phyloP scores from a whole-genome alignment of 2,329 filamentous ascomycete species.

The Aureobasidium musti region DNA sequence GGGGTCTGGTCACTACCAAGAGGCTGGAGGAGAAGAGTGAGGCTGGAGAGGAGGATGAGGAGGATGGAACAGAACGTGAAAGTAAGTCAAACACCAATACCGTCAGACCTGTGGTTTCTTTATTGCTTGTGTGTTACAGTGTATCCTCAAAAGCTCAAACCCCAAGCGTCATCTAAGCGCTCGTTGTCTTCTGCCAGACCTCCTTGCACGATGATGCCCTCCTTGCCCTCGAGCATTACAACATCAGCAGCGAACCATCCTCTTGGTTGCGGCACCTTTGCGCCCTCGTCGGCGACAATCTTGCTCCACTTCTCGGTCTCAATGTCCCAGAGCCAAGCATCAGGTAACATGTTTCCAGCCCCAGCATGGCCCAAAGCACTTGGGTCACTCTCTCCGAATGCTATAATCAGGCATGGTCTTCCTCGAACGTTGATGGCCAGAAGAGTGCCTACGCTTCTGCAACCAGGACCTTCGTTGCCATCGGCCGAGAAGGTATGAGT shows the following conservation, averaged over 20 bases:
- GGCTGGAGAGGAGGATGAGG: background rate
- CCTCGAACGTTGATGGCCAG: conserved; percentile 46
- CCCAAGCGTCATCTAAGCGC: conserved; percentile 55
- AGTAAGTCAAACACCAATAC: background rate
- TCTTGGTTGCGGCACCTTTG: conserved; percentile 44
- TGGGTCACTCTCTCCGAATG: conserved; percentile 59
- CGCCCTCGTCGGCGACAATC: conserved; percentile 36
- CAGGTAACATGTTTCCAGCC: conserved; percentile 58
- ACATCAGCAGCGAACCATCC: conserved; percentile 60
- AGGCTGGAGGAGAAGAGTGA: background rate
- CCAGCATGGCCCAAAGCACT: conserved; percentile 56
- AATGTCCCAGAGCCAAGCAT: conserved; percentile 54
- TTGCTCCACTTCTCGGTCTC: conserved; percentile 41
- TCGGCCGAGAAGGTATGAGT: conserved; percentile 46
- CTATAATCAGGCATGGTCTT: conserved; percentile 49
- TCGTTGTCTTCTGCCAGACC: conserved; percentile 57
- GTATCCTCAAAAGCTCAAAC: conserved; percentile 40
- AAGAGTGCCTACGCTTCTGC: conserved; percentile 55
- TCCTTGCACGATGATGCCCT: conserved; percentile 52
- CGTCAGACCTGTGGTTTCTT: conserved; percentile 7
- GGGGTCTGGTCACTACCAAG: background rate
- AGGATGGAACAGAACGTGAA: background rate
- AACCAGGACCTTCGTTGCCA: conserved; percentile 49
- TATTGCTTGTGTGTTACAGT: background rate
- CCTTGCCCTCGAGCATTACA: conserved; percentile 38